Evolutionary conservation across 179 eudicot genomes (phyloP), one percentile per base, ranked within the genome.

Genomic region (Camellia oleifera): DNA sequence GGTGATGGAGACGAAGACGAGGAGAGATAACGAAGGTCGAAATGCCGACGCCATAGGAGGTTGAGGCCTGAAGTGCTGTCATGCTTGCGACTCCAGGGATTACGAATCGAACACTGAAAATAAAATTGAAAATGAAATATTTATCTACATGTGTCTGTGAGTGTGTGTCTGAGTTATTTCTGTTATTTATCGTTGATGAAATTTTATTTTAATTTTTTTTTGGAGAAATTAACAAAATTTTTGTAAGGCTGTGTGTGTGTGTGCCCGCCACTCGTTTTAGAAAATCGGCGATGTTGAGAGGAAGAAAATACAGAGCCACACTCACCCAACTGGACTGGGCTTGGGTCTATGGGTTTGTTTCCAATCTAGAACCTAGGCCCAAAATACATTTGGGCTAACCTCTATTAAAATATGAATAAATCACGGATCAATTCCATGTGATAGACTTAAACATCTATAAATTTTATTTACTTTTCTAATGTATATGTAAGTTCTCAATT

Each of bases 31-130:
- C 76, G 75, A 85, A 80, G 69, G 88, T 81, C 50, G 87, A 80
- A 60, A 85, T 61, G 81, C 87, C 86, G 70, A 78, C 77, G 83
- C 88, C 82, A 93, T 89, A 93, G 15, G 98, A 90, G 5, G 92
- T 90, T 61, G 98, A 92, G 72, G 94, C 93, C 82, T 92, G 97
- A 77, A 94, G 87, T 72, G 89, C 74, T 79, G 82, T 88, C 97
- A 94, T 94, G 84, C 79, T 42, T 8, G 69, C 14, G 69, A 65
- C 7, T 65, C 69, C 44, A 65, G 44, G 26, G 69, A 23, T 26
- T 20, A 12, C 2, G 7, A 65, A 20, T 20, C 13, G 44, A 4
- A 12, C 65, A 20, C 42, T 65, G 42, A 42, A 10, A 65, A 20
- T 13, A 26, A 65, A 65, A 2, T 65, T 26, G 65, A 7, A 61